These are phyloP conservation scores for Dothideomycetes sp. DNA, from an alignment of 2,329 filamentous ascomycete species.

Conservation along the genomic window DNA sequence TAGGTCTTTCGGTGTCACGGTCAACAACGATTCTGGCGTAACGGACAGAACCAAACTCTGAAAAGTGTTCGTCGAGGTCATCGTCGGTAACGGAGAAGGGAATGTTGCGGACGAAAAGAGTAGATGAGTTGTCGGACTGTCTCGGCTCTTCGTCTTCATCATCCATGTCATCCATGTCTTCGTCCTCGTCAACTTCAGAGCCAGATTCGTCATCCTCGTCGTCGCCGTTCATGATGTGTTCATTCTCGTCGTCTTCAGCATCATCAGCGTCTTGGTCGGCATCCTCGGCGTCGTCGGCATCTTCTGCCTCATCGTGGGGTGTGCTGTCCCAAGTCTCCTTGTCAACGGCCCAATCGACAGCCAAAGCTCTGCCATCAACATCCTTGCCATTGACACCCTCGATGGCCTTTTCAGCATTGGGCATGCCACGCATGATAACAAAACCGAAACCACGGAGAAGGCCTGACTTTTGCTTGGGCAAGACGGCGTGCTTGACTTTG, in stretches of 20 bases:
- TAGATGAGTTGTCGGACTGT: slow-evolving; percentile 56
- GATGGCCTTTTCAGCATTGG: slow-evolving; percentile 86
- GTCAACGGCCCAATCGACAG: slow-evolving; percentile 95
- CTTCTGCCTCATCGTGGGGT: slow-evolving; percentile 34
- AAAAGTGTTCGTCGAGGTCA: slow-evolving; percentile 73
- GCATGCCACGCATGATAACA: slow-evolving; percentile 74
- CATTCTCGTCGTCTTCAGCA: slow-evolving; percentile 32
- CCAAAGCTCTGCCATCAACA: slow-evolving; percentile 77
- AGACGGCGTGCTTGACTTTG: slow-evolving; percentile 77
- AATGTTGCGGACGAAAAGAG: slow-evolving; percentile 86
- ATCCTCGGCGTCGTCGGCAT: slow-evolving; percentile 29
- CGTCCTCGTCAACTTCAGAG: slow-evolving; percentile 33
- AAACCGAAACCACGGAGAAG: slow-evolving; percentile 83
- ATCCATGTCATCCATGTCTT: slow-evolving; percentile 33
- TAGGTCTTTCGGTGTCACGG: slow-evolving; percentile 71
- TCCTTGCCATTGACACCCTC: slow-evolving; percentile 79
- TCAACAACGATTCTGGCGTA: slow-evolving; percentile 92
- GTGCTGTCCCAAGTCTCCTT: slow-evolving; percentile 62
- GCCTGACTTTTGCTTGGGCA: slow-evolving; percentile 65
- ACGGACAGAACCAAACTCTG: slow-evolving; percentile 75
- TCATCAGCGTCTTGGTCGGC: slow-evolving; percentile 17
- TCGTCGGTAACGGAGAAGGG: slow-evolving; percentile 83
- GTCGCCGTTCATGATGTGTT: slow-evolving; percentile 25
- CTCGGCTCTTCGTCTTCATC: slow-evolving; percentile 33
- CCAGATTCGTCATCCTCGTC: slow-evolving; percentile 34